Evolutionary conservation across 1,284 basidiomycete genomes (phyloP).

Genomic region (Cryptococcus maquisensis): DNA sequence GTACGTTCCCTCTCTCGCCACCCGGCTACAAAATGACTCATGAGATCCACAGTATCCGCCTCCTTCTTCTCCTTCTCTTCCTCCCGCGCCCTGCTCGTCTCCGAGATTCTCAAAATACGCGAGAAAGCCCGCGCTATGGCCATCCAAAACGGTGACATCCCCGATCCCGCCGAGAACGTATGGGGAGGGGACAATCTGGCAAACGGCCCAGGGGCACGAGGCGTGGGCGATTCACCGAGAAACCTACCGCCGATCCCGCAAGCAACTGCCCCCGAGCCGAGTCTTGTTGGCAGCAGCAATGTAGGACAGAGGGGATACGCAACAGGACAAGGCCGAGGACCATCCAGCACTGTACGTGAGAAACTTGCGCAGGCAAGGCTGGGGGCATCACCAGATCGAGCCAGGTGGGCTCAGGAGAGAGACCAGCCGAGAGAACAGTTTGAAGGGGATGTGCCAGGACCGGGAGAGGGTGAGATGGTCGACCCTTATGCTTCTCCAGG

Average conservation of each 20-base stretch:
- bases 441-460: slow-evolving; percentile 25
- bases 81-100: slow-evolving; percentile 18
- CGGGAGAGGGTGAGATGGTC: slow-evolving; percentile 34
- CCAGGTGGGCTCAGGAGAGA: slow-evolving; percentile 9
- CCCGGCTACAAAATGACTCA: not conserved
- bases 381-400: slow-evolving; percentile 1
- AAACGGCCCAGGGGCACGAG: not conserved
- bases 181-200: too few relatives aligned
- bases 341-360: slow-evolving; percentile 3
- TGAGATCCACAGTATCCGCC: slow-evolving; percentile 17
- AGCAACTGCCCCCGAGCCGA: not conserved
- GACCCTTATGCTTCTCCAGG: slow-evolving; percentile 34
- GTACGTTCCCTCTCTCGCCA: slow-evolving; percentile 7
- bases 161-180: not conserved
- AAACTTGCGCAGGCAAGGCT: slow-evolving; percentile 2
- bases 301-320: not conserved
- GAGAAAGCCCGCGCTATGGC: slow-evolving; percentile 10
- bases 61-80: slow-evolving; percentile 27
- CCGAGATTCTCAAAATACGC: slow-evolving; percentile 14
- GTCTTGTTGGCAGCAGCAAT: slow-evolving; percentile 1
- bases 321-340: slow-evolving; percentile 8
- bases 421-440: slow-evolving; percentile 28
- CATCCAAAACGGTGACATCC: slow-evolving; percentile 9
- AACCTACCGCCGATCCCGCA: not conserved
- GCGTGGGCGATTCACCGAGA: slow-evolving; percentile 2